These are phyloP conservation scores for Tolypocladium nubicola DNA, from an alignment of 2,329 filamentous ascomycete species.

Conservation along the genomic window DNA sequence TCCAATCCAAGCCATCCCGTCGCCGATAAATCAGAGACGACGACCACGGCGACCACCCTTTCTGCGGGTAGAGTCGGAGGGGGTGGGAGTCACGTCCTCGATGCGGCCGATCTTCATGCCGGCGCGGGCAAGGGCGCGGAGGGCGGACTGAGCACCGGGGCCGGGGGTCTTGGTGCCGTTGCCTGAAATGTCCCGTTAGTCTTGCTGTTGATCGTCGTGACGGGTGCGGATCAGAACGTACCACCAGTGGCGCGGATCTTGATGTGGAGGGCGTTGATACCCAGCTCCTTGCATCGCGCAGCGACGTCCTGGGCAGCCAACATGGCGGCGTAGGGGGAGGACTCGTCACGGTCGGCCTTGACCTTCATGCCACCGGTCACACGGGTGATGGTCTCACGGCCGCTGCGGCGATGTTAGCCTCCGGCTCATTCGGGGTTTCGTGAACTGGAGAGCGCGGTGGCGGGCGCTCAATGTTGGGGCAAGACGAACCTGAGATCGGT, in stretches of 20 bases:
- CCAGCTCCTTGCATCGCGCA: constrained; percentile 64
- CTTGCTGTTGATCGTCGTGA: background rate
- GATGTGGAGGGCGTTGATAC: constrained; percentile 93
- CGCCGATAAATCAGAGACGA: constrained; percentile 66
- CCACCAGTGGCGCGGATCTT: constrained; percentile 99
- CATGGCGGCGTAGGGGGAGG: constrained; percentile 99
- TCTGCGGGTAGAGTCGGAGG: constrained; percentile 97
- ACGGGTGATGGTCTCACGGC: constrained; percentile 99
- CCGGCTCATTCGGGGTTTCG: background rate
- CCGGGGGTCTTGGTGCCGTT: constrained; percentile 99
- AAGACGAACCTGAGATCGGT: constrained; percentile 85
- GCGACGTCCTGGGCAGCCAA: constrained; percentile 99
- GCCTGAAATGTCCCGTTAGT: constrained; percentile 35
- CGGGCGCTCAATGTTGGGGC: background rate
- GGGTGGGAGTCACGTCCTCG: constrained; percentile 98
- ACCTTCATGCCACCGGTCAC: constrained; percentile 99
- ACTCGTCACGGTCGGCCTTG: constrained; percentile 99
- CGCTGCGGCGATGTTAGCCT: constrained; percentile 45
- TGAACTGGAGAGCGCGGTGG: background rate
- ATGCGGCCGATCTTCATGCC: constrained; percentile 99
- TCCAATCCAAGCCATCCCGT: constrained; percentile 17
- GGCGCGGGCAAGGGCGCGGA: constrained; percentile 95
- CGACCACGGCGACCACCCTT: constrained; percentile 99
- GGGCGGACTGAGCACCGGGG: constrained; percentile 96
- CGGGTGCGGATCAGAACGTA: constrained; percentile 32